Percentiles rank a stretch among this genome's conserved stretches.
These are phyloP conservation scores for Parastagonospora nodorum DNA, from an alignment of 2,329 filamentous ascomycete species.

Conservation along the genomic window DNA sequence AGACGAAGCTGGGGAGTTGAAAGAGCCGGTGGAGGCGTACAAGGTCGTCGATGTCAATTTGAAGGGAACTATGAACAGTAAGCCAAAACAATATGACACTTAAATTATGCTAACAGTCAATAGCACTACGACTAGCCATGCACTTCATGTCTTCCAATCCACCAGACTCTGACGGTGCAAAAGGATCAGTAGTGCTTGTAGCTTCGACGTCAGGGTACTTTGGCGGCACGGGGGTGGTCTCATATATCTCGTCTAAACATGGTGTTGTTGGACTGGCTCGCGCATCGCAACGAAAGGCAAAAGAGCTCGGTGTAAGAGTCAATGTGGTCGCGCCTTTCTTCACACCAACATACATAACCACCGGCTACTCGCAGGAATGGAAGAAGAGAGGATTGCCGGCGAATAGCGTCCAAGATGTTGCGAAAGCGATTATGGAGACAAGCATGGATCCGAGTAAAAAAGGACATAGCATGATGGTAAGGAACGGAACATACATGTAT, in stretches of 20 bases:
- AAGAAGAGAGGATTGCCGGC: conserved; percentile 46
- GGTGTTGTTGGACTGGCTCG: conserved; percentile 49
- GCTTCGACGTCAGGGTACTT: conserved; percentile 53
- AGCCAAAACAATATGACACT: not conserved
- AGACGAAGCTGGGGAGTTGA: conserved; percentile 35
- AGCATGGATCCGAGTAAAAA: conserved; percentile 37
- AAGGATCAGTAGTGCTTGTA: conserved; percentile 49
- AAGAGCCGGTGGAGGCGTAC: conserved; percentile 29
- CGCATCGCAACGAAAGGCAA: conserved; percentile 43
- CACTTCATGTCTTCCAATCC: conserved; percentile 41
- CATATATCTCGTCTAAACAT: conserved; percentile 53
- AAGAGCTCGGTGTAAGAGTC: conserved; percentile 45
- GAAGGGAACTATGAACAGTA: conserved; percentile 54
- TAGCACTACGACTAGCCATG: conserved; percentile 34
- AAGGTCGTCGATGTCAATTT: conserved; percentile 49
- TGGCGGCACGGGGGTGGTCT: conserved; percentile 49
- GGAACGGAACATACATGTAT: not conserved
- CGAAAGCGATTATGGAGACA: conserved; percentile 47
- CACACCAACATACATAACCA: conserved; percentile 53
- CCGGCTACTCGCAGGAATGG: conserved; percentile 48
- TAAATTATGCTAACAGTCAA: not conserved
- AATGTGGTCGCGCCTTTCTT: conserved; percentile 57
- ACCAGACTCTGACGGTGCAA: conserved; percentile 24
- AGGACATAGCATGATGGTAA: conserved; percentile 39
- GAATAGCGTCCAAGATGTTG: conserved; percentile 52